phyloP scores from a whole-genome alignment of 2,329 filamentous ascomycete genomes.

The Epichloe brachyelytri region DNA sequence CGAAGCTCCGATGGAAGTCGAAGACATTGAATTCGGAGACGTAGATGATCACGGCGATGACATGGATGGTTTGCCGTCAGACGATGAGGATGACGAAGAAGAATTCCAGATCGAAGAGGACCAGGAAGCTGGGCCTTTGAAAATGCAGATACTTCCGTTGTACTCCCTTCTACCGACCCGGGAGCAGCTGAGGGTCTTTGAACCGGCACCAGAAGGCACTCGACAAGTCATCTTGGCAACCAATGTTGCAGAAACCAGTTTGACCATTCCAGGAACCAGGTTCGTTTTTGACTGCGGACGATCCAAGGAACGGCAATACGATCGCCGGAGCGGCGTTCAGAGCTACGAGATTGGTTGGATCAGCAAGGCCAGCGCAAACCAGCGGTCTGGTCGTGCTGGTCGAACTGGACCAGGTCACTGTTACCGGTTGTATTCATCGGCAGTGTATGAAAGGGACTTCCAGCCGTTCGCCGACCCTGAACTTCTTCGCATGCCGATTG shows the following conservation, averaged over 20 bases:
- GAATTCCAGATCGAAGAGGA: conserved; percentile 60
- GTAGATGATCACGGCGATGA: conserved; percentile 48
- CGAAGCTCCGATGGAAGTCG: conserved; percentile 68
- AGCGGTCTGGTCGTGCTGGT: conserved; percentile 85
- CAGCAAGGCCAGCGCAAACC: conserved; percentile 89
- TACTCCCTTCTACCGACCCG: conserved; percentile 86
- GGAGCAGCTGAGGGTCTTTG: conserved; percentile 85
- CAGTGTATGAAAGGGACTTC: conserved; percentile 85
- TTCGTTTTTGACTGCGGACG: conserved; percentile 95
- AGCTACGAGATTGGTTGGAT: conserved; percentile 95
- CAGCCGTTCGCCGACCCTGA: conserved; percentile 77
- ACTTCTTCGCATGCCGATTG: conserved; percentile 80
- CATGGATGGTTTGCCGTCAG: conserved; percentile 45
- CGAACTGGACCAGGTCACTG: conserved; percentile 93
- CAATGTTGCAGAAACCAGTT: conserved; percentile 92
- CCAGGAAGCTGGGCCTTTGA: conserved; percentile 43
- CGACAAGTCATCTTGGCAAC: conserved; percentile 84
- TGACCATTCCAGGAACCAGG: conserved; percentile 88
- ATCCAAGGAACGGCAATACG: conserved; percentile 83
- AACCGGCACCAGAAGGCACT: conserved; percentile 67
- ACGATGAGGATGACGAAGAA: conserved; percentile 42
- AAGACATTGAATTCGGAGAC: conserved; percentile 75
- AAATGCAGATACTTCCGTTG: conserved; percentile 81
- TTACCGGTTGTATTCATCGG: conserved; percentile 87
- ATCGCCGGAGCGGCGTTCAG: conserved; percentile 80